phyloP scores from a whole-genome alignment of 1,284 basidiomycete genomes.

The Fomitopsis palustris region DNA sequence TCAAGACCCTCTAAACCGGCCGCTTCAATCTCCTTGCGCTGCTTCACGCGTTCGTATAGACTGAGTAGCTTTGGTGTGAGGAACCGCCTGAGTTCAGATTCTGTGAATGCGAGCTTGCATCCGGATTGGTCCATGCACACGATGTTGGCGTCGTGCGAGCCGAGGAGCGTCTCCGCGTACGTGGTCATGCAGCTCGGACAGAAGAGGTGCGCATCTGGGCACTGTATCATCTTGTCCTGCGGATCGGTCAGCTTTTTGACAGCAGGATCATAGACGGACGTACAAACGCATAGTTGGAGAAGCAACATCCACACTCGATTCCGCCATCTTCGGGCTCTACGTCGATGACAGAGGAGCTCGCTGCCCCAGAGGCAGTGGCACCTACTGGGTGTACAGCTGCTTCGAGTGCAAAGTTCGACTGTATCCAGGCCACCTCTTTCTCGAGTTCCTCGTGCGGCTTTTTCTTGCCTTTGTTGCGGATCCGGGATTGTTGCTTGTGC shows the following conservation, averaged over 20 bases:
- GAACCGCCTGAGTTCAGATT: slow-evolving; percentile 62
- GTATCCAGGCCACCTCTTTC: slow-evolving; percentile 42
- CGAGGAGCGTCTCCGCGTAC: slow-evolving; percentile 33
- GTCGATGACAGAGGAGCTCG: background rate
- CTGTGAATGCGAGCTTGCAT: slow-evolving; percentile 67
- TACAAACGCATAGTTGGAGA: slow-evolving; percentile 67
- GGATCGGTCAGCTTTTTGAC: slow-evolving; percentile 3
- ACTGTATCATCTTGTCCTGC: slow-evolving; percentile 81
- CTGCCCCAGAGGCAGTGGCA: slow-evolving; percentile 37
- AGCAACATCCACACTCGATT: slow-evolving; percentile 85
- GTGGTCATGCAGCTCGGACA: slow-evolving; percentile 44
- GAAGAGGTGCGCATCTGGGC: slow-evolving; percentile 66
- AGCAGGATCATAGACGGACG: slow-evolving; percentile 26
- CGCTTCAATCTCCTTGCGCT: slow-evolving; percentile 72
- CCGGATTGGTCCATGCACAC: slow-evolving; percentile 79
- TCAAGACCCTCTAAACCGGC: slow-evolving; percentile 74
- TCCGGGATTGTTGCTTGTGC: slow-evolving; percentile 34
- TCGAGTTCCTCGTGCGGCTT: slow-evolving; percentile 33
- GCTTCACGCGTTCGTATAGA: slow-evolving; percentile 74
- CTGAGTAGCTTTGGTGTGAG: slow-evolving; percentile 58
- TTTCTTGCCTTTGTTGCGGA: slow-evolving; percentile 30
- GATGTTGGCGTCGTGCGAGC: slow-evolving; percentile 44
- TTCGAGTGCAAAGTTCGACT: slow-evolving; percentile 31
- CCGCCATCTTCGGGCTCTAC: slow-evolving; percentile 38
- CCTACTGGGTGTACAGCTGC: slow-evolving; percentile 25